Evolutionary conservation across 257 asterid species (phyloP), one percentile per base, ranked within the genome.

Genomic region (Nicotiana obtusifolia): DNA sequence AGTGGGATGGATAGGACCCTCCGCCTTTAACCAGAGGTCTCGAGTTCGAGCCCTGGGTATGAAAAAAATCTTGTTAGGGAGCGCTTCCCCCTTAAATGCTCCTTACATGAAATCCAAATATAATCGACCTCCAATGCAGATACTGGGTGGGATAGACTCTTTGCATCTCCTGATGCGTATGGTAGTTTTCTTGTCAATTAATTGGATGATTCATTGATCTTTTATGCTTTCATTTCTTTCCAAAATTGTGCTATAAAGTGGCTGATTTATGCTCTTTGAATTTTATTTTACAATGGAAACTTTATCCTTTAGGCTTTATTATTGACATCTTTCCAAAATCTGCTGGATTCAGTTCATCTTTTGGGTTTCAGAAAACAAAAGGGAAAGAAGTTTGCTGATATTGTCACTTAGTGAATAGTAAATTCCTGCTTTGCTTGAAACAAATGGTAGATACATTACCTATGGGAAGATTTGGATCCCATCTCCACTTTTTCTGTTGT

Each of bases 391-490:
- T 10, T 19, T 10, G 76, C n/a, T 69, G 22, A 37, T 11, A 69
- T n/a, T 41, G 49, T 33, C 77, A 69, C 7, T 73, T 47, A 73
- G 14, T 47, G 15, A 5, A 22, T 73, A 14, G 6, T 24, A 47
- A 22, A 73, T 44, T 71, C 6, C 11, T 69, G 59, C 59, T 69
- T 41, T 41, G 49, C 3, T 41, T 8, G 49, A 41, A 41, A 41
- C 49, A 41, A 41, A 41, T 41, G 49, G 49, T 41, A 41, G 13
- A 14, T 71, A 44, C 37, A 44, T 22, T 44, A 71, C 31, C 78
- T 20, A 71, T 44, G 22, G 60, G 78, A 44, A 71, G 78, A 71
- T 22, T 71, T 44, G 78, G n/a, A 71, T 71, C 60, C 78, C 60
- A 71, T 71, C 7, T 71, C 22, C 35, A 71, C 49, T 22, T 69